Evolutionary conservation across 1,139 yeast genomes (phyloP), one percentile per base, ranked within the genome.

Genomic region (Suhomyces maxii): DNA sequence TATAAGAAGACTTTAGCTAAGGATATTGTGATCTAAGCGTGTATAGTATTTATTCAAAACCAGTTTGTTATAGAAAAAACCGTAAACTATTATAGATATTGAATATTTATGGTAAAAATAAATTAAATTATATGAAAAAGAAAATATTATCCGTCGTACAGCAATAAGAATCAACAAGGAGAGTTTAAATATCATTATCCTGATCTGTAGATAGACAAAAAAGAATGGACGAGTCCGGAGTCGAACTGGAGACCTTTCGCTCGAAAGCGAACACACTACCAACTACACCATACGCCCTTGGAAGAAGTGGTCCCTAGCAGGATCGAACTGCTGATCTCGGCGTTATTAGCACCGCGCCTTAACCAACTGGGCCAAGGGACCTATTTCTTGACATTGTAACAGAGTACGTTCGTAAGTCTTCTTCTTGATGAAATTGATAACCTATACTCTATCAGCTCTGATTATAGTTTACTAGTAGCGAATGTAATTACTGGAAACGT

Each of bases 1-100:
- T 93, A 93, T 80, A 93, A 93, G 84, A 87, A 86, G 79, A 85
- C 84, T 73, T 82, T 91, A 80, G 97, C 98, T 47, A 81, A 83
- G 73, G 83, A 86, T 56, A 90, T 91, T 71, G 90, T 86, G 53
- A 76, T 86, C 68, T 85, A 77, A 69, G 44, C 39, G 43, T 40
- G 46, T 44, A 37, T 34, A 40, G 38, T 43, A 40, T 40, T 33
- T 40, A 36, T 13, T 40, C n/a, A 35, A 35, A 28, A 9, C 31
- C 31, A 28, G 31, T 28, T 28, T 11, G 31, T 28, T 28, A 28
- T 28, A 28, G 31, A 28, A 9, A 28, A 28, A 28, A 35, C n/a
- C 13, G 13, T 33, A 33, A 33, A 33, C 18, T 33, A 8, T 33
- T 33, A n/a, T 33, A 13, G 35, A 33, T n/a, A 7, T 33, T 33